Evolutionary conservation across 2,329 filamentous ascomycete species (phyloP), one percentile per base, ranked within the genome.

Genomic region (Sclerotinia subarctica): DNA sequence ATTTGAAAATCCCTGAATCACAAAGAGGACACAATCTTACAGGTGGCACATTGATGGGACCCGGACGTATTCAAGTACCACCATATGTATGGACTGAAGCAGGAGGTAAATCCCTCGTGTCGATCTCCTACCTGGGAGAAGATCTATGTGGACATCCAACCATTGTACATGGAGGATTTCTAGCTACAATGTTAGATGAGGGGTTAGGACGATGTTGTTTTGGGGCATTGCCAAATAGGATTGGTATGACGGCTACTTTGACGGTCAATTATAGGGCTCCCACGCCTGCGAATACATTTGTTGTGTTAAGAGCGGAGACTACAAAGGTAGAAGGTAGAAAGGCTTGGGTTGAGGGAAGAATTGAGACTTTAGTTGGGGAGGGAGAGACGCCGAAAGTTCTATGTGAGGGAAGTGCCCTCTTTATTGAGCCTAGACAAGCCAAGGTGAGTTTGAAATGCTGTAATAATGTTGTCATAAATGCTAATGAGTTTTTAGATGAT

Each of bases 181-280:
- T 98, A 68, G 94, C 94, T n/a, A 97, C 94, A 17, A 85, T 98
- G 77, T 82, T 98, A 65, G 94, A 98, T 77, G 94, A 98, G 79
- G 93, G 92, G 0, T 82, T 98, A 54, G 94, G 91, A 44, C 85
- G 93, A 66, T 96, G 92, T 79, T 96, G 92, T 77, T 97, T 98
- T 79, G 88, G 88, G 6, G 93, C 92, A 32, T 82, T 98, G 76
- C 94, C 94, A 42, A 92, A 94, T 77, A 91, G 93, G 73, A 86
- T 95, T 71, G 89, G 90, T 70, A 85, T 97, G 78, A 98, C 95
- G 52, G 95, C 94, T 64, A 94, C 89, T 76, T 81, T 99, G 74
- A 93, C 86, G 73, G 82, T 91, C 73, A 89, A 96, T 79, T 99
- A 97, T 80, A 88, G 90, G 74, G 88, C 87, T 70, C 95, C 95